These are phyloP conservation scores for Rickenella mellea DNA, from an alignment of 768 basidiomycete genomes.

Conservation along the genomic window DNA sequence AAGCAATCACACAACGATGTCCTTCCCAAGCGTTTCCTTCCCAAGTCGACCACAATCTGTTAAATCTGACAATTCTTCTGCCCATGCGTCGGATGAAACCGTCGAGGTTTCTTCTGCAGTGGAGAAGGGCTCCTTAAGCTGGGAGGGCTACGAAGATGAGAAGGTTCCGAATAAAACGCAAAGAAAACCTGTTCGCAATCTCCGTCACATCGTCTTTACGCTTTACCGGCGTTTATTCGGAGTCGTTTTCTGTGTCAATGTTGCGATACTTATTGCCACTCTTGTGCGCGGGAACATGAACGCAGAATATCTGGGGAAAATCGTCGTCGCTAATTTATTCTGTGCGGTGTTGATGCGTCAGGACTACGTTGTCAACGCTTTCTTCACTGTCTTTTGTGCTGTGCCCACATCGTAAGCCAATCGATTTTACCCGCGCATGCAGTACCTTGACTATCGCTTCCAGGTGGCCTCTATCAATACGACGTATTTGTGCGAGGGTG, in stretches of 20 bases:
- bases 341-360: conserved; percentile 39
- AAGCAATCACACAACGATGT: conserved; percentile 40
- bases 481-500: conserved; percentile 43
- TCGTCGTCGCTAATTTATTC: conserved; percentile 39
- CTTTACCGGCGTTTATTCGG: conserved; percentile 48
- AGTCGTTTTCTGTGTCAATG: conserved; percentile 40
- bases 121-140: conserved; percentile 11
- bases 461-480: conserved; percentile 48
- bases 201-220: conserved; percentile 45
- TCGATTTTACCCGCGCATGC: background rate
- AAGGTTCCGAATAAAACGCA: conserved; percentile 40
- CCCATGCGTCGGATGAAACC: no score
- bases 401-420: conserved; percentile 41
- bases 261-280: conserved; percentile 35
- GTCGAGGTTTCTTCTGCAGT: background rate
- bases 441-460: conserved; percentile 4
- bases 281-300: conserved; percentile 24
- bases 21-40: conserved; percentile 21
- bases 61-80: background rate
- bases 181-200: conserved; percentile 36
- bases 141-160: conserved; percentile 46
- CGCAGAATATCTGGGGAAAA: conserved; percentile 23
- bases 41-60: background rate
- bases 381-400: conserved; percentile 42
- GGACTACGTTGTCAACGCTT: conserved; percentile 50